Percentiles rank a stretch among this genome's conserved stretches.
These are phyloP conservation scores for Exophiala calicioides DNA, from an alignment of 2,329 filamentous ascomycete genomes.

Conservation along the genomic window DNA sequence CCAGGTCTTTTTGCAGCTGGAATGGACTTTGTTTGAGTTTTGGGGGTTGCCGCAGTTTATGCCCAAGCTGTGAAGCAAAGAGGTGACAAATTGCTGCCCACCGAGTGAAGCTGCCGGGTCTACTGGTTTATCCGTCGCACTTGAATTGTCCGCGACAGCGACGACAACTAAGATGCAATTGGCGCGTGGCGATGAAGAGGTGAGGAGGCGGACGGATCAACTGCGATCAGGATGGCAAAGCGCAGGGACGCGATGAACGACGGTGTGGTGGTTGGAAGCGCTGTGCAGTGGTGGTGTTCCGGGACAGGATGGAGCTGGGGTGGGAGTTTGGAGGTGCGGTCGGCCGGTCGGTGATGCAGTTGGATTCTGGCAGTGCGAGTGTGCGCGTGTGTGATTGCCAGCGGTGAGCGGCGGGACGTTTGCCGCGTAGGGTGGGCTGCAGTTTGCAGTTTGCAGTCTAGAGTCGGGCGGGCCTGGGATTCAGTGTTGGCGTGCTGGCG, in stretches of 20 bases:
- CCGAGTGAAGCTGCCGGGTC: constrained; percentile 4
- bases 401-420: constrained; percentile 17
- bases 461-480: constrained; percentile 7
- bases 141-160: neutral
- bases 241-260: neutral
- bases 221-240: constrained; percentile 1
- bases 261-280: constrained; percentile 6
- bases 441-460: constrained; percentile 6
- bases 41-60: constrained; percentile 10
- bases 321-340: constrained; percentile 9
- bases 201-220: neutral
- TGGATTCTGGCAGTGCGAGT: constrained; percentile 4
- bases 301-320: constrained; percentile 4
- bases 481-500: neutral
- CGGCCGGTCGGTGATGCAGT: constrained; percentile 6
- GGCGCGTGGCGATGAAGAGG: neutral
- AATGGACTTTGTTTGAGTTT: neutral
- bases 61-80: constrained; percentile 15
- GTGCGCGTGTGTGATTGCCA: constrained; percentile 5
- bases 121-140: constrained; percentile 1
- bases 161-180: neutral
- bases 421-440: constrained; percentile 11
- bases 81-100: neutral
- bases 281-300: neutral
- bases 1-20: no score